Base-by-base conservation (phyloP, 2,329 filamentous ascomycete genomes). In the Xylaria sp. region DNA sequence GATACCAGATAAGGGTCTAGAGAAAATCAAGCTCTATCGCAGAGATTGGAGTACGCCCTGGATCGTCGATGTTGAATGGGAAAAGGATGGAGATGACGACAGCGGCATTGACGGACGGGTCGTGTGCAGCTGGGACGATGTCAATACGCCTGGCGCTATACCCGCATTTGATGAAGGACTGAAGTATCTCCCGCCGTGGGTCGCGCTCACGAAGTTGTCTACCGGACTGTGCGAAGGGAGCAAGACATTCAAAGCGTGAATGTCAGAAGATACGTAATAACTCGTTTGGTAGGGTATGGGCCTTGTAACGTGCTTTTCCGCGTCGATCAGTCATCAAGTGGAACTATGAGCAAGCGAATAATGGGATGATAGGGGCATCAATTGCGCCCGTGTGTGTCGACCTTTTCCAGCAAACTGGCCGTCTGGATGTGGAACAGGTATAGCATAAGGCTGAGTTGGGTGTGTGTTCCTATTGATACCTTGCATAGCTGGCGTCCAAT, bases 111-210 rank as follows among this genome's bases (percentile, higher is more conserved):
- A 84, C 70, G 92, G 94, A 1, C 85, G 82, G 39, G 89, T 94
- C 1, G 85, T 90, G 18, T 98, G 96, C 80, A 83, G 92, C 36
- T 98, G 94, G 94, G 93, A 91, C 74, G 96, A 99, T 81, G 90
- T 88, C 52, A 97, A 97, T 75, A 81, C 83, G 41, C 79, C 81
- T 2, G 90, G 88, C 3, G 84, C 85, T 0, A 94, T 98, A 56
- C 94, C 95, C 0, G 94, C 94, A 0, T 86, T 95, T 60, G 91
- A 96, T 73, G 94, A 98, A 80, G 84, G 93, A 57, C 83, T 87
- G 72, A 86, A 90, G 77, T 97, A 90, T 80, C 85, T 90, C 72
- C 96, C 96, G 0, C 82, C 84, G 4, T 99, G 96, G 96, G 89
- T 89, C 7, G 90, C 90, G 10, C 83, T 94, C 32, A 90, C 89